Evolutionary conservation across 2,329 filamentous ascomycete species (phyloP).

Genomic region (Basipetospora chlamydospora): DNA sequence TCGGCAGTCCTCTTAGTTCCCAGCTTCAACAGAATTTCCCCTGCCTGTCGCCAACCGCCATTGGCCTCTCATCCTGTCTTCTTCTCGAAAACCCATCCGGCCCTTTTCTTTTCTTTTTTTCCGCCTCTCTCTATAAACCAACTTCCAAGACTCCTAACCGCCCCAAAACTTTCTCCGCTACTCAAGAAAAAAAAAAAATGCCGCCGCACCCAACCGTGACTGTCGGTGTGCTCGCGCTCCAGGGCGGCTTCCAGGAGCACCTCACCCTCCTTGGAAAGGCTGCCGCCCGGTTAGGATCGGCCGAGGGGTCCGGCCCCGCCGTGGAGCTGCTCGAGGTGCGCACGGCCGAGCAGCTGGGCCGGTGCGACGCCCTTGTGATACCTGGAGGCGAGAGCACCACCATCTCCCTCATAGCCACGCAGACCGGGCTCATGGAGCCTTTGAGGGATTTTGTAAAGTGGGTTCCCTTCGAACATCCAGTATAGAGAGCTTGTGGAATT

Average conservation of each 20-base stretch:
- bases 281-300: conserved; percentile 29
- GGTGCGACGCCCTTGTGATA: conserved; percentile 73
- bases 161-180: background rate
- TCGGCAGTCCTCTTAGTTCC: too few relatives aligned
- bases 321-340: conserved; percentile 66
- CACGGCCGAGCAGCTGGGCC: conserved; percentile 52
- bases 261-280: conserved; percentile 60
- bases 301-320: conserved; percentile 10
- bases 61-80: too few relatives aligned
- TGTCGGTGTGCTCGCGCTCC: conserved; percentile 57
- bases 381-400: conserved; percentile 93
- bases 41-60: too few relatives aligned
- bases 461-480: conserved; percentile 15
- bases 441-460: conserved; percentile 84
- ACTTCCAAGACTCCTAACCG: background rate
- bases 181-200: conserved; percentile 12
- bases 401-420: conserved; percentile 73
- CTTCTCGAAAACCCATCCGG: too few relatives aligned
- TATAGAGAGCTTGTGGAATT: too few relatives aligned
- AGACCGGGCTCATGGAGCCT: conserved; percentile 70
- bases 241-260: conserved; percentile 90
- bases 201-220: conserved; percentile 19
- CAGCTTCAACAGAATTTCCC: too few relatives aligned
- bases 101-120: background rate
- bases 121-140: background rate